Percentiles rank a stretch among this genome's conserved stretches.
Conservation (phyloP, 352 stramenopile genomes). For the Peronosclerospora sorghi region DNA sequence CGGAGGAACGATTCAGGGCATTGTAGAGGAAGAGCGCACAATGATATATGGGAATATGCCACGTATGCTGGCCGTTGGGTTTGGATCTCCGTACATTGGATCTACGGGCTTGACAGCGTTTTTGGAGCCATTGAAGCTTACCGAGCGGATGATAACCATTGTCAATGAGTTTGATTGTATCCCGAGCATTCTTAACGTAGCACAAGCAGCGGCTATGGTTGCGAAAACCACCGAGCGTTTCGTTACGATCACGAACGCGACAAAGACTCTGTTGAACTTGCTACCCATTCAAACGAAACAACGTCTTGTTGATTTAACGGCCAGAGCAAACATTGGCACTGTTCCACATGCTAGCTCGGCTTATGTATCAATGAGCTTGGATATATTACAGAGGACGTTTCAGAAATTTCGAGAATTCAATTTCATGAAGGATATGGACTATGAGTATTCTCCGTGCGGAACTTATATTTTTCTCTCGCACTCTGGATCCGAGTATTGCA, state of each 20-base stretch:
- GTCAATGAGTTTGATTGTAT: slow-evolving; percentile 85
- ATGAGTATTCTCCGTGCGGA: slow-evolving; percentile 63
- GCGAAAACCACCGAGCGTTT: slow-evolving; percentile 73
- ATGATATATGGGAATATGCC: slow-evolving; percentile 23
- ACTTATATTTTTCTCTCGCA: slow-evolving; percentile 75
- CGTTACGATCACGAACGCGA: slow-evolving; percentile 73
- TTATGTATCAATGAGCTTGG: slow-evolving; percentile 73
- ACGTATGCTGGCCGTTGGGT: slow-evolving; percentile 55
- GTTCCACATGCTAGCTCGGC: slow-evolving; percentile 39
- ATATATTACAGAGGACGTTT: slow-evolving; percentile 73
- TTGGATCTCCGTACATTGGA: slow-evolving; percentile 66
- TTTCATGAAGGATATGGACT: slow-evolving; percentile 65
- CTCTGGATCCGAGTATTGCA: slow-evolving; percentile 30
- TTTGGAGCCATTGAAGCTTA: slow-evolving; percentile 37
- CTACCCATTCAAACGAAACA: slow-evolving; percentile 67
- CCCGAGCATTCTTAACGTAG: slow-evolving; percentile 72
- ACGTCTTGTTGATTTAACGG: slow-evolving; percentile 33
- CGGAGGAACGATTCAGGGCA: slow-evolving; percentile 12
- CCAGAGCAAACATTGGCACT: slow-evolving; percentile 15
- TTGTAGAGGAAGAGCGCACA: slow-evolving; percentile 12
- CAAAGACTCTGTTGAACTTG: slow-evolving; percentile 56
- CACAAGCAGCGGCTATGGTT: slow-evolving; percentile 61
- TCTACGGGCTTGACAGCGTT: slow-evolving; percentile 35
- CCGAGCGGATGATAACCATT: slow-evolving; percentile 52
- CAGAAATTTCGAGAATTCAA: slow-evolving; percentile 68